Evolutionary conservation across 2,329 filamentous ascomycete species (phyloP).

Genomic region (Stagonosporopsis cucurbitacearum): DNA sequence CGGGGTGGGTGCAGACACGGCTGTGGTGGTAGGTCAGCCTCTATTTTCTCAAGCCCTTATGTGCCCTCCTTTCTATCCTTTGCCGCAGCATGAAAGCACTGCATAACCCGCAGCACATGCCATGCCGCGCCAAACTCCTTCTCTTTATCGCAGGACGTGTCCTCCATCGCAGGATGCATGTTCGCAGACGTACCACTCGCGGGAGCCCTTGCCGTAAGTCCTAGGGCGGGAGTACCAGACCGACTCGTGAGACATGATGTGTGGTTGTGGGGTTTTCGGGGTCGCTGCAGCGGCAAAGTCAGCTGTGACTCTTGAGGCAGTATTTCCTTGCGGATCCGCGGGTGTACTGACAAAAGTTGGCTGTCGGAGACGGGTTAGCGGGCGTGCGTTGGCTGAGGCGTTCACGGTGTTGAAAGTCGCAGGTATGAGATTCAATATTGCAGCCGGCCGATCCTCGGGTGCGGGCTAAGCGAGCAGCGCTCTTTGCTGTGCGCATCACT

Average conservation of each 20-base stretch:
- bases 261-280: conserved; percentile 44
- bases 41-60: conserved; percentile 13
- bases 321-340: neutral
- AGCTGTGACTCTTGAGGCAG: conserved; percentile 14
- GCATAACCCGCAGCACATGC: conserved; percentile 1
- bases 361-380: conserved; percentile 37
- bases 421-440: conserved; percentile 34
- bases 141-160: neutral
- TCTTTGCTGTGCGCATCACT: conserved; percentile 4
- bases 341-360: conserved; percentile 32
- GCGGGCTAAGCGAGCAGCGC: conserved; percentile 31
- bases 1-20: conserved; percentile 90
- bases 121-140: conserved; percentile 1
- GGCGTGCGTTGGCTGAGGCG: conserved; percentile 37
- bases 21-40: conserved; percentile 54
- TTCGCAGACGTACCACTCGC: conserved; percentile 76
- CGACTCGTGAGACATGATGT: conserved; percentile 86
- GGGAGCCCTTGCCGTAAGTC: conserved; percentile 95
- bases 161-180: conserved; percentile 2
- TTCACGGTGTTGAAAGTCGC: conserved; percentile 29
- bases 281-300: conserved; percentile 30
- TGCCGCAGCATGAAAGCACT: neutral
- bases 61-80: conserved; percentile 12
- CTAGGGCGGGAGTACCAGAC: conserved; percentile 99
- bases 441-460: conserved; percentile 32